phyloP scores from a whole-genome alignment of 768 basidiomycete genomes.

The Naematelia aurantialba region DNA sequence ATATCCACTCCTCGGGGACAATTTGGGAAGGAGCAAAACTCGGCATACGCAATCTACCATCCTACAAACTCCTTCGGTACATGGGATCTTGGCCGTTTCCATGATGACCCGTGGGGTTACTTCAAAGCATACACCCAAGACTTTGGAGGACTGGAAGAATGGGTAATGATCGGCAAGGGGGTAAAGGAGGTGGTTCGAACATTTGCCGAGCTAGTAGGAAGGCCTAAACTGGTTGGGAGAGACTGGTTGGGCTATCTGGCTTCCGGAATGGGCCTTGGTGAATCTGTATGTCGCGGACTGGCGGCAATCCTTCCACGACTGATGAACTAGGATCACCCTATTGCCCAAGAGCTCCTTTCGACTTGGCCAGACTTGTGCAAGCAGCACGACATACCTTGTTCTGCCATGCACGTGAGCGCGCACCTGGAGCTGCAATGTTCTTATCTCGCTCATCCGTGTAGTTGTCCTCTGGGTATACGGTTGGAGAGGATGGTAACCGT shows the following conservation, averaged over 20 bases:
- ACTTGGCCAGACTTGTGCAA: slow-evolving; percentile 45
- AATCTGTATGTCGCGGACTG: no score
- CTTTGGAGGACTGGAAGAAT: slow-evolving; percentile 46
- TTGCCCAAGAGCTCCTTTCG: slow-evolving; percentile 43
- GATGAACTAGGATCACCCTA: slow-evolving; percentile 32
- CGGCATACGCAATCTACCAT: slow-evolving; percentile 27
- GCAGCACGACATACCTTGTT: slow-evolving; percentile 48
- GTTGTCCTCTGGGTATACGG: slow-evolving; percentile 49
- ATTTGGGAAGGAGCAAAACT: no score
- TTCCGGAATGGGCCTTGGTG: slow-evolving; percentile 47
- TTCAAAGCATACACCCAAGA: slow-evolving; percentile 43
- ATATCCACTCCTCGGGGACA: slow-evolving; percentile 26
- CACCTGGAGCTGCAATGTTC: no score
- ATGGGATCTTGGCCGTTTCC: slow-evolving; percentile 40
- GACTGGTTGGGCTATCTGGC: slow-evolving; percentile 47
- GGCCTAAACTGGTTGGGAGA: slow-evolving; percentile 37
- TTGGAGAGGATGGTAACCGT: slow-evolving; percentile 28
- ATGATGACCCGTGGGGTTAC: slow-evolving; percentile 45
- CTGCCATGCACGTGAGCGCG: slow-evolving; percentile 40
- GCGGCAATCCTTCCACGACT: neutral
- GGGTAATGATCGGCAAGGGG: slow-evolving; percentile 36
- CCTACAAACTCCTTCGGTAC: slow-evolving; percentile 37
- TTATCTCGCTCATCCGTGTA: no score
- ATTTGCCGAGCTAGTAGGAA: slow-evolving; percentile 40
- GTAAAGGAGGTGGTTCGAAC: slow-evolving; percentile 34